Evolutionary conservation across 2,329 filamentous ascomycete genomes (phyloP).

Genomic region (Trichoderma sp.): DNA sequence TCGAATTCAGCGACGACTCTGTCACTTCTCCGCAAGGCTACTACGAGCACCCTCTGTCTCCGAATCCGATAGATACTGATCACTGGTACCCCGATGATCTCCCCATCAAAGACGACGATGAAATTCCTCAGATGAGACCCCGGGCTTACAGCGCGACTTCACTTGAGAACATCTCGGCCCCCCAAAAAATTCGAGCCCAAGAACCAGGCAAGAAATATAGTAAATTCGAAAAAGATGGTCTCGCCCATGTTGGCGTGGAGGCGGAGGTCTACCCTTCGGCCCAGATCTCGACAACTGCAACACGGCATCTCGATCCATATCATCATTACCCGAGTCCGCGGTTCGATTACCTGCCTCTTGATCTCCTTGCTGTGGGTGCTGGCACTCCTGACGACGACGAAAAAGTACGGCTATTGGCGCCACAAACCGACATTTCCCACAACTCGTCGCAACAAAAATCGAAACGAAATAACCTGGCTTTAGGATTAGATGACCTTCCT

Average conservation of each 20-base stretch:
- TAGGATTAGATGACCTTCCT: neutral
- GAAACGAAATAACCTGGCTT: neutral
- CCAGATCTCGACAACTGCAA: neutral
- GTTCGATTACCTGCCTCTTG: neutral
- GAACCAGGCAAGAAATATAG: neutral
- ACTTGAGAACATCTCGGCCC: neutral
- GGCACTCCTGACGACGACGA: neutral
- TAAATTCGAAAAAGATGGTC: neutral
- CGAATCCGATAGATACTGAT: conserved; percentile 22
- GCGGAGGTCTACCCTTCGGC: neutral
- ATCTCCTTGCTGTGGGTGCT: neutral
- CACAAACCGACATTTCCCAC: neutral
- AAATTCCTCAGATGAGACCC: neutral
- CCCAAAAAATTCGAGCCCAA: neutral
- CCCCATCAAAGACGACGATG: neutral
- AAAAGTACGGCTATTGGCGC: neutral
- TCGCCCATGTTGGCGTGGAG: neutral
- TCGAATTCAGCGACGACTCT: conserved; percentile 54
- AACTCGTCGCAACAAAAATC: neutral
- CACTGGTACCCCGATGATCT: conserved; percentile 22
- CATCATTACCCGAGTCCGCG: conserved; percentile 1
- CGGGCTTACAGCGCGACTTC: neutral
- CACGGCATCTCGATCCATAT: conserved; percentile 6
- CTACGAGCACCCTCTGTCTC: conserved; percentile 25
- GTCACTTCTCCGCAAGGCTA: conserved; percentile 28